phyloP scores from a whole-genome alignment of 352 stramenopile genomes.

The Pythium chondricola region DNA sequence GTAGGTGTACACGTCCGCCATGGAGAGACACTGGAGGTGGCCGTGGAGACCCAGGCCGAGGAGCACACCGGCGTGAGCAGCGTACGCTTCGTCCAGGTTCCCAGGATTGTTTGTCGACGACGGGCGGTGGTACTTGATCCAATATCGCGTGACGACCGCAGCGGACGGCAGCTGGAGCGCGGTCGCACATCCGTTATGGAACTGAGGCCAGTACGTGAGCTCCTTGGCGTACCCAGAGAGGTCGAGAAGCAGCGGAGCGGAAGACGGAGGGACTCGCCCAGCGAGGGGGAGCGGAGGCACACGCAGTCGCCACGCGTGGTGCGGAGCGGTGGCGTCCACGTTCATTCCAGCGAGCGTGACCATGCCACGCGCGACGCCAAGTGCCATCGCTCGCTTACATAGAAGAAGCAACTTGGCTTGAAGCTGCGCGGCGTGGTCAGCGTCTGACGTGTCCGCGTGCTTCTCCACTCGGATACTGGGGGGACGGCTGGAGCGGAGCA shows the following conservation, averaged over 20 bases:
- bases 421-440: constrained; percentile 82
- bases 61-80: constrained; percentile 91
- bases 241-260: constrained; percentile 91
- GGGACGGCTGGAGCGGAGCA: constrained; percentile 70
- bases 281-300: constrained; percentile 92
- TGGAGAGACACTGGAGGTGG: constrained; percentile 92
- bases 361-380: constrained; percentile 94
- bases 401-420: constrained; percentile 93
- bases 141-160: constrained; percentile 91
- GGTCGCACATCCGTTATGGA: constrained; percentile 98
- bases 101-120: constrained; percentile 19
- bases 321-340: constrained; percentile 50
- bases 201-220: constrained; percentile 95
- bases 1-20: constrained; percentile 99
- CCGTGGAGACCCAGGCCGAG: constrained; percentile 93
- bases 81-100: constrained; percentile 79
- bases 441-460: constrained; percentile 50
- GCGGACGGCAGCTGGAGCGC: constrained; percentile 83
- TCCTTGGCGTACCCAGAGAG: constrained; percentile 86
- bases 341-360: constrained; percentile 94
- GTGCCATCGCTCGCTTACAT: constrained; percentile 91
- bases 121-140: constrained; percentile 97
- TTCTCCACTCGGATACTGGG: constrained; percentile 73
- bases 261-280: constrained; percentile 91
- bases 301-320: constrained; percentile 79